A percentile compares a stretch with the other conserved stretches of the same genome.
Conservation (phyloP, 2,329 filamentous ascomycete genomes). For the Penicillium sp. region DNA sequence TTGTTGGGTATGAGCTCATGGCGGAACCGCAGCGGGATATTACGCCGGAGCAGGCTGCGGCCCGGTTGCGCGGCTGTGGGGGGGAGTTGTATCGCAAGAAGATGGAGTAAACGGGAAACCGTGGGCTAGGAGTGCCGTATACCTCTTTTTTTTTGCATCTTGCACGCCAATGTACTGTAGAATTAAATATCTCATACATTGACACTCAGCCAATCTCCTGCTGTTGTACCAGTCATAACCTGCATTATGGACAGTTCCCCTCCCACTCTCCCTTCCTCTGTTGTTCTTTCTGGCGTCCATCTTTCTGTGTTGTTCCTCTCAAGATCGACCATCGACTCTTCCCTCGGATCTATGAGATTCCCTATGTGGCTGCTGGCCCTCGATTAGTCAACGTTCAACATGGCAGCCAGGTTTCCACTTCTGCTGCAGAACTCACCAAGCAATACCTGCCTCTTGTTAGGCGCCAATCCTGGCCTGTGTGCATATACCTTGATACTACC, state of each 20-base stretch:
- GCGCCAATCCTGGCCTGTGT: no score
- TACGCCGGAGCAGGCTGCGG: constrained; percentile 91
- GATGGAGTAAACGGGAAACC: constrained; percentile 31
- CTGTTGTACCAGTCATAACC: no score
- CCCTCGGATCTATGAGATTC: no score
- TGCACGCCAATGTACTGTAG: neutral
- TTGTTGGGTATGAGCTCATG: constrained; percentile 92
- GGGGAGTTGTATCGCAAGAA: constrained; percentile 80
- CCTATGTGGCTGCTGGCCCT: no score
- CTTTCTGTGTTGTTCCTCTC: neutral
- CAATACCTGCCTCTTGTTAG: no score
- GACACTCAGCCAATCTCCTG: neutral
- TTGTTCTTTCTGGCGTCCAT: neutral
- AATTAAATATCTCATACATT: neutral
- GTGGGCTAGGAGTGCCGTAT: constrained; percentile 2
- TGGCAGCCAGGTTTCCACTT: no score
- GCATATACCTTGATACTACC: no score
- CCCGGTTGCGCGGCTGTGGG: constrained; percentile 69
- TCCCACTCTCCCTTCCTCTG: neutral
- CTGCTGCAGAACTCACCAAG: no score
- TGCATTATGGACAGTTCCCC: no score
- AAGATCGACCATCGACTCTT: neutral
- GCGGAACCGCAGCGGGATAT: constrained; percentile 98
- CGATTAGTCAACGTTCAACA: no score
- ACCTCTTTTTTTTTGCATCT: constrained; percentile 2